Evolutionary conservation across 2,329 filamentous ascomycete genomes (phyloP), one percentile per base, ranked within the genome.

Genomic region (Leptographium galeiforme): DNA sequence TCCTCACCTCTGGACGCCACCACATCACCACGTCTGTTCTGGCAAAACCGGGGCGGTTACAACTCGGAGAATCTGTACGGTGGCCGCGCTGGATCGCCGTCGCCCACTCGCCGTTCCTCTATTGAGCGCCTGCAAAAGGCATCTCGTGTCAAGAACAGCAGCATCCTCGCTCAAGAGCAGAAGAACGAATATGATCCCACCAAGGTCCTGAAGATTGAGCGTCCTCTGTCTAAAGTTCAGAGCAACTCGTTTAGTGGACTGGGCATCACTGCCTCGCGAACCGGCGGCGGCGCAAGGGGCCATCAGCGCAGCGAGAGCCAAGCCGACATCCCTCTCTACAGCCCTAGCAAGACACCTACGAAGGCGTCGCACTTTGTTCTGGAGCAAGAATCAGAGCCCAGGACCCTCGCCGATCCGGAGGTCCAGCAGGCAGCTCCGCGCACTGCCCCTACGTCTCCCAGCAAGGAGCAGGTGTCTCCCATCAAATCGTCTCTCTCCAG

Each of bases 71-170:
- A 94, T 69, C 76, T 72, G 48, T 81, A 81, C 59, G 75, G 78
- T 57, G 74, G 75, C 55, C 75, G 80, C 50, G 68, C 71, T 34
- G 74, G 77, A 45, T 82, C 85, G 12, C 80, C 84, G 8, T 84
- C 85, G 47, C 82, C 87, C 25, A 84, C 81, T 55, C 86, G 88
- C 63, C 84, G 91, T 64, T 87, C 88, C 47, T 97, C 91, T 18
- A 90, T 98, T 60, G 93, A 98, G 76, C 90, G 90, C 64, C 77
- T 98, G 56, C 94, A 96, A 72, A 88, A 85, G 66, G 90, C 89
- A 36, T 95, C 91, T 53, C 86, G 93, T 56, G 93, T 98, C 63
- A 95, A 91, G 77, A 97, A 95, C 73, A 96, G 91, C 77, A 95
- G 85, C 71, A 96, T 97, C 76, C 88, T 95, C 66, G 89, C 89